Percentiles rank a stretch among this genome's conserved stretches.
phyloP scores from a whole-genome alignment of 495 filamentous ascomycete genomes.

The Penicillium flavigenum region DNA sequence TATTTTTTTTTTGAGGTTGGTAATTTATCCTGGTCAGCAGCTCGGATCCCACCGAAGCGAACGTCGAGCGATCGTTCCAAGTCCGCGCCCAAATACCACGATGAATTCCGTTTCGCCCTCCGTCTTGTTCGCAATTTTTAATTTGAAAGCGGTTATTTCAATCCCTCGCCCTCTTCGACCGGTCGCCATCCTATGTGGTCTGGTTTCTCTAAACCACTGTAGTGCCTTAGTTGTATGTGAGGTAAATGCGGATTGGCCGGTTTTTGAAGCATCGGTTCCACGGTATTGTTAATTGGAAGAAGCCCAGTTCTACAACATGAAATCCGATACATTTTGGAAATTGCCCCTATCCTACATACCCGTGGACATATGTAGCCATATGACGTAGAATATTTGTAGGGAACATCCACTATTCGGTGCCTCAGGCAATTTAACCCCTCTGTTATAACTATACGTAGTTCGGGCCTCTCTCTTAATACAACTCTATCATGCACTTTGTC shows the following conservation, averaged over 20 bases:
- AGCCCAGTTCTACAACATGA: too few species aligned
- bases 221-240: constrained; percentile 13
- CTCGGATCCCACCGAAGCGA: constrained; percentile 44
- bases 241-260: background rate
- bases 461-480: too few species aligned
- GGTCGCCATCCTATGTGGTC: constrained; percentile 22
- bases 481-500: too few species aligned
- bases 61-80: constrained; percentile 41
- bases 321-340: background rate
- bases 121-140: constrained; percentile 40
- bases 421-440: too few species aligned
- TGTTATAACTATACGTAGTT: too few species aligned
- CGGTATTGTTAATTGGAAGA: background rate
- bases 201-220: constrained; percentile 13
- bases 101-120: constrained; percentile 36
- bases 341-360: background rate
- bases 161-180: constrained; percentile 32
- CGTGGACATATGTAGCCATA: background rate
- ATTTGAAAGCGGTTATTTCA: constrained; percentile 35
- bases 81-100: constrained; percentile 34
- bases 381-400: constrained; percentile 1
- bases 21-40: constrained; percentile 45
- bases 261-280: background rate
- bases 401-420: too few species aligned
- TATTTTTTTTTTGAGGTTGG: constrained; percentile 23